Evolutionary conservation across 352 stramenopile species (phyloP).

Genomic region (Pythium volutum): DNA sequence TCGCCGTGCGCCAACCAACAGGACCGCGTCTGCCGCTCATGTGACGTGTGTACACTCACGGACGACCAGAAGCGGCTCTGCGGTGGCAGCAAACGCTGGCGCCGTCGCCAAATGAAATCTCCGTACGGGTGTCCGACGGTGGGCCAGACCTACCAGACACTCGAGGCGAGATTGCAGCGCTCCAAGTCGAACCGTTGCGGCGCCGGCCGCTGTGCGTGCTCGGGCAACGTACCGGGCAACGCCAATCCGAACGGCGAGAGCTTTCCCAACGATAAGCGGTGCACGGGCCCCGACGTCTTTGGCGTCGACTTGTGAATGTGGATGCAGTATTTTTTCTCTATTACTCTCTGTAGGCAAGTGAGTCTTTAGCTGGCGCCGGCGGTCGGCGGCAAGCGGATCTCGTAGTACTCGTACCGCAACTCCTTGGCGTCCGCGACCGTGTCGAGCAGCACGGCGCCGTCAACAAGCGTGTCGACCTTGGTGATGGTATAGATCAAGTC

Average conservation of each 20-base stretch:
- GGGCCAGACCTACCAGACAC: slow-evolving; percentile 51
- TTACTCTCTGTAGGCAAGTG: too few species aligned
- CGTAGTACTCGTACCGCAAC: slow-evolving; percentile 86
- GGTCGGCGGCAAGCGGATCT: slow-evolving; percentile 51
- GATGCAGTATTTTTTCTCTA: neutral
- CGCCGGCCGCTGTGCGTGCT: slow-evolving; percentile 68
- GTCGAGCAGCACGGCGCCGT: slow-evolving; percentile 64
- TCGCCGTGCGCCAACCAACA: slow-evolving; percentile 47
- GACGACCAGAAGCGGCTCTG: slow-evolving; percentile 54
- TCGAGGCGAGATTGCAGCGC: slow-evolving; percentile 56
- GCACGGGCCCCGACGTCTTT: slow-evolving; percentile 57
- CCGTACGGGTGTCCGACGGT: slow-evolving; percentile 67
- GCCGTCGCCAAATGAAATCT: slow-evolving; percentile 51
- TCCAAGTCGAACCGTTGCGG: slow-evolving; percentile 73
- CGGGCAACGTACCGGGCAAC: slow-evolving; percentile 61
- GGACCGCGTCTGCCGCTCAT: slow-evolving; percentile 68
- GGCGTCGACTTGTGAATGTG: slow-evolving; percentile 37
- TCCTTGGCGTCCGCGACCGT: slow-evolving; percentile 73
- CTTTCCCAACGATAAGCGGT: slow-evolving; percentile 64
- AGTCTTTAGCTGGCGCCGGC: too few species aligned
- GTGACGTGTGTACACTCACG: slow-evolving; percentile 69
- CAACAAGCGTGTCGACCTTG: slow-evolving; percentile 50
- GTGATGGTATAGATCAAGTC: slow-evolving; percentile 75
- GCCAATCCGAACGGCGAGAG: slow-evolving; percentile 69
- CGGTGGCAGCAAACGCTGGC: slow-evolving; percentile 54